Percentiles rank a stretch among this genome's conserved stretches.
Conservation (phyloP, 257 asterid species). For the Solanum megistacrolobum region DNA sequence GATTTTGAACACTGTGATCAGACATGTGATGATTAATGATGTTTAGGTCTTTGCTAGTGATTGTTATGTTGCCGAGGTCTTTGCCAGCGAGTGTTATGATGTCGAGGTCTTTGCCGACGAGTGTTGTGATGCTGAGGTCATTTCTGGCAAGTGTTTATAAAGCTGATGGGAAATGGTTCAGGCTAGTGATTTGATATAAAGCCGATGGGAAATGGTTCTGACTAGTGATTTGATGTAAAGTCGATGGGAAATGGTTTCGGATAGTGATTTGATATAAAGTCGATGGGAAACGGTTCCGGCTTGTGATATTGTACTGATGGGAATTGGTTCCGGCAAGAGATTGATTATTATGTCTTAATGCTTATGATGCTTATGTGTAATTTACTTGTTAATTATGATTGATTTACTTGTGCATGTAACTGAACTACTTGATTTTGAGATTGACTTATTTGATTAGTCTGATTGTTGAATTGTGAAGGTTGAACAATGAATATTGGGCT, state of each 20-base stretch:
- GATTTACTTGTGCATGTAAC: background rate
- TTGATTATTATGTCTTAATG: too few relatives aligned
- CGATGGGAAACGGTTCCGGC: background rate
- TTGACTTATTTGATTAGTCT: background rate
- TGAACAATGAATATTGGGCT: background rate
- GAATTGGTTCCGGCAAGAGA: background rate
- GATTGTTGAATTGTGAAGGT: background rate
- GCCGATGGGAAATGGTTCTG: background rate
- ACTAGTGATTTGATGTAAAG: background rate
- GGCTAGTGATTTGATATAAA: background rate
- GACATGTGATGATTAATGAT: background rate
- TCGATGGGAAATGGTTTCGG: background rate
- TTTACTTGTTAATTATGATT: background rate
- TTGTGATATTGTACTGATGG: background rate
- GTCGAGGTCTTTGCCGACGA: background rate
- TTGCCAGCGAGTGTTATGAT: background rate
- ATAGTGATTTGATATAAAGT: background rate
- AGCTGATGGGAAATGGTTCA: background rate
- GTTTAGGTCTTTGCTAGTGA: background rate
- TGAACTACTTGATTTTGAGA: background rate
- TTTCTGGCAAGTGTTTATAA: too few relatives aligned
- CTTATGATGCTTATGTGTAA: background rate
- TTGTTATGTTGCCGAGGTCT: too few relatives aligned
- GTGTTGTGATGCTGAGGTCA: background rate
- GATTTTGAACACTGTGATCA: background rate